phyloP scores from a whole-genome alignment of 2,329 filamentous ascomycete genomes.

The Colletotrichum sp. region DNA sequence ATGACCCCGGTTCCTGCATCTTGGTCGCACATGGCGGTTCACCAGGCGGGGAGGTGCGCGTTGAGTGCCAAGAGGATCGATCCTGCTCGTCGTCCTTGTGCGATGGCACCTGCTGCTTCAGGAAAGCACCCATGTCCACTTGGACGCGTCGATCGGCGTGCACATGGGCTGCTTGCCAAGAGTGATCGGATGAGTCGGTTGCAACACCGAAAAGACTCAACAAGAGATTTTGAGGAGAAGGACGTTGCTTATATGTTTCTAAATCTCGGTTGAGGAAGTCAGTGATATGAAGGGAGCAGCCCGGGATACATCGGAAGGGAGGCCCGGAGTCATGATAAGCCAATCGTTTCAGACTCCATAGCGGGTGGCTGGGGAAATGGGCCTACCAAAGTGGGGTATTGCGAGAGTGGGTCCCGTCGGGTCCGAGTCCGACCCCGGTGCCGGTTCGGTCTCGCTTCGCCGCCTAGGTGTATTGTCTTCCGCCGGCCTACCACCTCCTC shows the following conservation, averaged over 20 bases:
- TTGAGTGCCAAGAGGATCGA: conserved; percentile 9
- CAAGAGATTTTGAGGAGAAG: neutral
- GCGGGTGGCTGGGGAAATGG: neutral
- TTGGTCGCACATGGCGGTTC: neutral
- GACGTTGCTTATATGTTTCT: neutral
- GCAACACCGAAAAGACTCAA: neutral
- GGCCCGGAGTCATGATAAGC: neutral
- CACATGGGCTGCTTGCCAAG: neutral
- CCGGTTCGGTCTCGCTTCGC: neutral
- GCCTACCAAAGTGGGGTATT: neutral
- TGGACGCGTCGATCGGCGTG: neutral
- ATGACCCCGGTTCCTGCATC: neutral
- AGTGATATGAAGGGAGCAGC: neutral
- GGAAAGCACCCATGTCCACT: conserved; percentile 13
- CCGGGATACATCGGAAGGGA: neutral
- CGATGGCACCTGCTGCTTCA: conserved; percentile 20
- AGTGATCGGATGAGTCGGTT: neutral
- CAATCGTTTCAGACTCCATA: neutral
- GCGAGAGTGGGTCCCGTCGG: neutral
- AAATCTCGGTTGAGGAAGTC: neutral
- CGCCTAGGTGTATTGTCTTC: neutral
- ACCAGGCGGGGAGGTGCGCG: neutral
- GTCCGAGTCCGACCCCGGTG: neutral
- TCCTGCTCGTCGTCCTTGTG: neutral
- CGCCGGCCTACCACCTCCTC: neutral